Percentiles rank a stretch among this genome's conserved stretches.
phyloP scores from a whole-genome alignment of 371 early-diverging fungal species.

The Actinomucor elegans region DNA sequence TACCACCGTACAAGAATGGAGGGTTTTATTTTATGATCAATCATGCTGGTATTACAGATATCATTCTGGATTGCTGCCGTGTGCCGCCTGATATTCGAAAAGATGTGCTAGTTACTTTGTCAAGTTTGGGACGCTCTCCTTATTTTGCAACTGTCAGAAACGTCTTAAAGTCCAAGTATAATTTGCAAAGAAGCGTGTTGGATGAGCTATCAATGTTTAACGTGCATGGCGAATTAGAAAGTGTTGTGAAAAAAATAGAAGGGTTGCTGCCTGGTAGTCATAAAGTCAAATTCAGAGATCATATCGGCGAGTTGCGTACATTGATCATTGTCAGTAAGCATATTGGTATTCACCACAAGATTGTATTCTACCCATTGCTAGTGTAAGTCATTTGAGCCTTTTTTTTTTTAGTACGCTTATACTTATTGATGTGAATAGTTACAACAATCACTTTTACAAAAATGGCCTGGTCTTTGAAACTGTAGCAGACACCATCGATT shows the following conservation, averaged over 20 bases:
- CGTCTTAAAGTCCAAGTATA: conserved; percentile 58
- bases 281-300: conserved; percentile 48
- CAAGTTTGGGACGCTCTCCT: conserved; percentile 57
- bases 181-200: conserved; percentile 59
- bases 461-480: conserved; percentile 78
- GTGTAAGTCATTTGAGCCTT: conserved; percentile 45
- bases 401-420: not conserved
- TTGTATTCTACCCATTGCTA: conserved; percentile 69
- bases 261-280: conserved; percentile 56
- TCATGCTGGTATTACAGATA: conserved; percentile 58
- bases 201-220: conserved; percentile 71
- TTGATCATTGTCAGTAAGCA: conserved; percentile 50
- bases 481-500: conserved; percentile 51
- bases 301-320: conserved; percentile 47
- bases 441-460: conserved; percentile 74
- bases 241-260: conserved; percentile 53
- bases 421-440: conserved; percentile 32
- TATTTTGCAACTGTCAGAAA: conserved; percentile 66
- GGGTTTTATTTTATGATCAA: conserved; percentile 61
- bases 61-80: conserved; percentile 65
- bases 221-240: conserved; percentile 56
- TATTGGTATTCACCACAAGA: conserved; percentile 65
- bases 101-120: conserved; percentile 58
- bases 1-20: conserved; percentile 67
- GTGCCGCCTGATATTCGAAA: conserved; percentile 57